A percentile compares a stretch with the other conserved stretches of the same genome.
phyloP scores from a whole-genome alignment of 108 stramenopile genomes.

The Nannochloropsis gaditana region DNA sequence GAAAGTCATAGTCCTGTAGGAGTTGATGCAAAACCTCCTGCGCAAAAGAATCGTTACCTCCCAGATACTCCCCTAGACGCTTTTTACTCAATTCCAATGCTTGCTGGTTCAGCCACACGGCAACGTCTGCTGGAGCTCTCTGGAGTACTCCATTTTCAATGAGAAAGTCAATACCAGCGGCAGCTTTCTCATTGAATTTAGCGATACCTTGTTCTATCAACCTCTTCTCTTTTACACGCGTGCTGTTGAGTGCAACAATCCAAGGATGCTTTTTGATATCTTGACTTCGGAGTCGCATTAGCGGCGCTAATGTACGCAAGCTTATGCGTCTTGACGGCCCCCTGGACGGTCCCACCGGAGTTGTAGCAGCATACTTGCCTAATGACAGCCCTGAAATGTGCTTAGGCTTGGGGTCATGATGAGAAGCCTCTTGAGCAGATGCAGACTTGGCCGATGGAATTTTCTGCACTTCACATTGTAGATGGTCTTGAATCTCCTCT shows the following conservation, averaged over 20 bases:
- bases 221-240: background rate
- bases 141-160: background rate
- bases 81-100: conserved; percentile 15
- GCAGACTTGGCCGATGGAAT: too few species aligned
- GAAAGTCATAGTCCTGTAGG: conserved; percentile 34
- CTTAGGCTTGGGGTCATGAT: too few species aligned
- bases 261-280: background rate
- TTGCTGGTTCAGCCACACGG: background rate
- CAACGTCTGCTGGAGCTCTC: background rate
- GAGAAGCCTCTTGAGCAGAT: too few species aligned
- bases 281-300: background rate
- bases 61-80: conserved; percentile 19
- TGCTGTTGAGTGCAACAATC: conserved; percentile 2
- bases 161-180: background rate
- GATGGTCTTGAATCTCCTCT: too few species aligned
- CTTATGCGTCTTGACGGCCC: conserved; percentile 19
- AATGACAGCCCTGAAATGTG: too few species aligned
- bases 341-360: background rate
- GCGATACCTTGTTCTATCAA: background rate
- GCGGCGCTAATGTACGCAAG: background rate
- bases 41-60: conserved; percentile 21
- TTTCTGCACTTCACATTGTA: too few species aligned
- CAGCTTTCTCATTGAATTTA: background rate
- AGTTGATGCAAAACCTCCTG: conserved; percentile 37
- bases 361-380: background rate